Conservation (phyloP, 805 yeast genomes). For the Myxozyma nipponensis region DNA sequence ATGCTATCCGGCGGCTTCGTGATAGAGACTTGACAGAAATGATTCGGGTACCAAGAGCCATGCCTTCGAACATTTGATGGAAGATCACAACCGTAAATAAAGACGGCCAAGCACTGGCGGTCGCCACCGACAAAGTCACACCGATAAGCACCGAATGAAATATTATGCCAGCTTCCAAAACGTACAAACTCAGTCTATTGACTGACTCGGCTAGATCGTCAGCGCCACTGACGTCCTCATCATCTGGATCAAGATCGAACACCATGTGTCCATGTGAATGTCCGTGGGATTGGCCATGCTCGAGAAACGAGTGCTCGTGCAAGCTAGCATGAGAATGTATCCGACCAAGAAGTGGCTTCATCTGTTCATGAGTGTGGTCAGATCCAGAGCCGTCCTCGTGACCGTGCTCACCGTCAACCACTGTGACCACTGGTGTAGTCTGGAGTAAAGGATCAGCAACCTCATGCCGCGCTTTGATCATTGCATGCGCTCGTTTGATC, state of each 20-base stretch:
- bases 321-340: background rate
- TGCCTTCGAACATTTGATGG: slow-evolving; percentile 83
- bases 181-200: slow-evolving; percentile 35
- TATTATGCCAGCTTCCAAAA: slow-evolving; percentile 62
- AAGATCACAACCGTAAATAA: slow-evolving; percentile 63
- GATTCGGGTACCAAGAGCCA: slow-evolving; percentile 77
- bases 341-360: background rate
- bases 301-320: background rate
- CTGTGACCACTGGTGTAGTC: background rate
- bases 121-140: slow-evolving; percentile 59
- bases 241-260: slow-evolving; percentile 34
- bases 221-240: background rate
- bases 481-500: slow-evolving; percentile 11
- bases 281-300: slow-evolving; percentile 7
- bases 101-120: slow-evolving; percentile 63
- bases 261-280: slow-evolving; percentile 50
- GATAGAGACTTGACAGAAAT: slow-evolving; percentile 44
- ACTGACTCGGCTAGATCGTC: slow-evolving; percentile 11
- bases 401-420: background rate
- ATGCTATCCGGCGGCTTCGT: slow-evolving; percentile 28
- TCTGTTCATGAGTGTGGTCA: background rate
- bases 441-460: background rate
- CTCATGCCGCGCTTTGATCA: slow-evolving; percentile 1
- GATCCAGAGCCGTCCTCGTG: slow-evolving; percentile 1
- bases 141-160: slow-evolving; percentile 78